Evolutionary conservation across 257 asterid species (phyloP).

Genomic region (Fraxinus americana): DNA sequence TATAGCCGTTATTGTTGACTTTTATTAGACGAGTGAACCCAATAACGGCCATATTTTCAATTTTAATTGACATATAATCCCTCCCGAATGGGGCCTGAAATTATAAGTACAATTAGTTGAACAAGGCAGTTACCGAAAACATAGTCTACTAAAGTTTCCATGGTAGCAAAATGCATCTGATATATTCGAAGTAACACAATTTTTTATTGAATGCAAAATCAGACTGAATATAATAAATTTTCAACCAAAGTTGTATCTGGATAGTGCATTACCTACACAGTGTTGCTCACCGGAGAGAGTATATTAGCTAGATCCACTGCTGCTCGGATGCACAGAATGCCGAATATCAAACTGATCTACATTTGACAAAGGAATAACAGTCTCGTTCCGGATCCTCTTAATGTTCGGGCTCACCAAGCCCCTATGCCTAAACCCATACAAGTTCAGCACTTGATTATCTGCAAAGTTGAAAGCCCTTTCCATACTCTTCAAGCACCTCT

Average conservation of each 20-base stretch:
- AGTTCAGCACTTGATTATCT: too few relatives aligned
- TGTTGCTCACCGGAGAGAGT: conserved; percentile 24
- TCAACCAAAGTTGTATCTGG: conserved; percentile 7
- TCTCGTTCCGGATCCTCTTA: conserved; percentile 85
- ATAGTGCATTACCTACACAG: conserved; percentile 42
- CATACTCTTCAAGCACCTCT: too few relatives aligned
- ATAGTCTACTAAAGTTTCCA: background rate
- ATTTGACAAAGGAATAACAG: conserved; percentile 63
- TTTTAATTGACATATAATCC: too few relatives aligned
- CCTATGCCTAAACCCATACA: conserved; percentile 67
- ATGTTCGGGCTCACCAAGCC: conserved; percentile 92
- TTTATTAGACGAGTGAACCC: too few relatives aligned
- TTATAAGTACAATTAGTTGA: background rate
- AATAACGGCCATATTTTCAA: too few relatives aligned
- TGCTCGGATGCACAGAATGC: conserved; percentile 43
- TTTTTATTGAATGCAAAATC: background rate
- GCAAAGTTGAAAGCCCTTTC: too few relatives aligned
- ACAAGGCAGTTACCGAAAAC: conserved; percentile 2
- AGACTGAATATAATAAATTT: conserved; percentile 16
- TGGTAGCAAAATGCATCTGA: conserved; percentile 13
- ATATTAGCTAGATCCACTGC: conserved; percentile 47
- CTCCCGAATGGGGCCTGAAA: too few relatives aligned
- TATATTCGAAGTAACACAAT: conserved; percentile 10
- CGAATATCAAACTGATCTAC: conserved; percentile 86
- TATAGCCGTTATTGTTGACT: too few relatives aligned